A percentile compares a stretch with the other conserved stretches of the same genome.
phyloP scores from a whole-genome alignment of 2,329 filamentous ascomycete species.

The Pseudogymnoascus sp. region DNA sequence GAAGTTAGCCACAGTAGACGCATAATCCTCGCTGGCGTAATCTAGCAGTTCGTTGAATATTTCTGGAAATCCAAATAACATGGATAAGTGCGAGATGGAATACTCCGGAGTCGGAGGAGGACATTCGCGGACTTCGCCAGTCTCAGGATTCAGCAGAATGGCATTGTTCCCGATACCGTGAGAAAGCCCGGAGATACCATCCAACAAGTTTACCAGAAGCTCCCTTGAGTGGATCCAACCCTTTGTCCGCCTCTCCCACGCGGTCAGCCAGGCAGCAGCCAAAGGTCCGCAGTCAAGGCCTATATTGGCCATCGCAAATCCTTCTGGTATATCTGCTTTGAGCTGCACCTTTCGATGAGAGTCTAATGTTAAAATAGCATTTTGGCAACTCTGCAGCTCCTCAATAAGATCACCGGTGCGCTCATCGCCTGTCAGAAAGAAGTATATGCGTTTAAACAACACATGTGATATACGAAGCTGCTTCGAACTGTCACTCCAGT shows the following conservation, averaged over 20 bases:
- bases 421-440: slow-evolving; percentile 32
- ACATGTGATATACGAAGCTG: slow-evolving; percentile 52
- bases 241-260: slow-evolving; percentile 8
- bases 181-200: not conserved
- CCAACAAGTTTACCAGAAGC: not conserved
- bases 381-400: slow-evolving; percentile 27
- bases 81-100: slow-evolving; percentile 4
- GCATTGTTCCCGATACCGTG: slow-evolving; percentile 6
- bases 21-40: not conserved
- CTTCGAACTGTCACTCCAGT: slow-evolving; percentile 52
- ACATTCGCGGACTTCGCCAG: not conserved
- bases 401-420: slow-evolving; percentile 45
- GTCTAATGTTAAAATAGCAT: slow-evolving; percentile 2
- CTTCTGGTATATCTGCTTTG: not conserved
- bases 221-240: not conserved
- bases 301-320: slow-evolving; percentile 8
- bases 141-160: slow-evolving; percentile 5
- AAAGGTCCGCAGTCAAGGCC: slow-evolving; percentile 7
- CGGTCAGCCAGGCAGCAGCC: slow-evolving; percentile 5
- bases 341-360: slow-evolving; percentile 8
- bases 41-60: not conserved
- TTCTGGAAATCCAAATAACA: not conserved
- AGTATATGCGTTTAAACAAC: slow-evolving; percentile 32
- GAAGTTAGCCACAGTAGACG: not conserved
- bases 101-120: not conserved